Percentiles rank a stretch among this genome's conserved stretches.
Evolutionary conservation across 345 rosid genomes (phyloP).

Genomic region (Citrus australasica): DNA sequence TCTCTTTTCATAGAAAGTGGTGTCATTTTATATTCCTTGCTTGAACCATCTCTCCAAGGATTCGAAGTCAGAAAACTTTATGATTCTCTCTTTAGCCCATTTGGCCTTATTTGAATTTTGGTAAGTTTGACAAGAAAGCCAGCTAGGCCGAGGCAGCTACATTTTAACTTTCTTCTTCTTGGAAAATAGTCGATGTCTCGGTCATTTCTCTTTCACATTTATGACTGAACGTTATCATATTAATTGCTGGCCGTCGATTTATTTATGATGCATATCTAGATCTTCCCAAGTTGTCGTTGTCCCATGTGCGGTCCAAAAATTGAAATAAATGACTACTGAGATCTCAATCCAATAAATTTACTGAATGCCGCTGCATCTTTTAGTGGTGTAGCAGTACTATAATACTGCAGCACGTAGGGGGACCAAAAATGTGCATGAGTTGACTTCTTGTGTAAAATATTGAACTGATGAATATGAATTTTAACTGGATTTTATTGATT

Average conservation of each 20-base stretch:
- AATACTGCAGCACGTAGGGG: not conserved
- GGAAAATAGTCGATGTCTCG: not conserved
- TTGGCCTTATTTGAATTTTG: slow-evolving; percentile 14
- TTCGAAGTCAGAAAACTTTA: slow-evolving; percentile 11
- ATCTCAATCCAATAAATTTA: not conserved
- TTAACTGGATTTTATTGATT: not conserved
- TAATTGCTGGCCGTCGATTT: not conserved
- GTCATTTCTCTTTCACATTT: not conserved
- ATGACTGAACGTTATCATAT: not conserved
- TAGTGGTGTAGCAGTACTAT: not conserved
- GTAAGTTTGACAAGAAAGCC: not conserved
- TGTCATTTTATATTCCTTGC: not conserved
- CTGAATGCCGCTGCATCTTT: not conserved
- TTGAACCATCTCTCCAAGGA: slow-evolving; percentile 8
- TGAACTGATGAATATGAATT: not conserved
- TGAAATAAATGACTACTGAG: not conserved
- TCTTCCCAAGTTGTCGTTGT: not conserved
- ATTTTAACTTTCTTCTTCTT: not conserved
- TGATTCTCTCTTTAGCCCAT: not conserved
- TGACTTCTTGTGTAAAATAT: not conserved
- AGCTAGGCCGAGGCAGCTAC: not conserved
- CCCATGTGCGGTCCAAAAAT: not conserved
- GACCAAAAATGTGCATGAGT: not conserved
- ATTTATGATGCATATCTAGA: not conserved
- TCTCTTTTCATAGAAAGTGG: not conserved